Evolutionary conservation across 1,139 yeast species (phyloP).

Genomic region (Diutina scorzettiae): DNA sequence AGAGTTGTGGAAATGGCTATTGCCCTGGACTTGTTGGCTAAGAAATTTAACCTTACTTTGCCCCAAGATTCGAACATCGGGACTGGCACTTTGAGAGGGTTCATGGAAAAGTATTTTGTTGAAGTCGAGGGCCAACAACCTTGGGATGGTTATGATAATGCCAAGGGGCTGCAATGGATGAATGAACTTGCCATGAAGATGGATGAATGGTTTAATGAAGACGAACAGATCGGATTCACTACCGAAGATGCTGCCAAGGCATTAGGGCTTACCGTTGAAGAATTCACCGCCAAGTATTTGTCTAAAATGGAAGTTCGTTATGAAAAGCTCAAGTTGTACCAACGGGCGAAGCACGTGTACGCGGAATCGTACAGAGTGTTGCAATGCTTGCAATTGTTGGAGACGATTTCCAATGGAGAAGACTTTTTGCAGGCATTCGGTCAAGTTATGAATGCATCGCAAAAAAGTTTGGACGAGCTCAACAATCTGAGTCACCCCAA

Average conservation of each 20-base stretch:
- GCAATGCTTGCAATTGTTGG: slow-evolving; percentile 32
- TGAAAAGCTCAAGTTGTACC: slow-evolving; percentile 41
- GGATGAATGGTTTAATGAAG: slow-evolving; percentile 21
- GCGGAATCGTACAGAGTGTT: slow-evolving; percentile 53
- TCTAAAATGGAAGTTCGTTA: slow-evolving; percentile 46
- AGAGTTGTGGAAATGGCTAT: slow-evolving; percentile 61
- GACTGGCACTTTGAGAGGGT: slow-evolving; percentile 57
- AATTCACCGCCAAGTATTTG: slow-evolving; percentile 34
- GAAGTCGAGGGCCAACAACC: slow-evolving; percentile 18
- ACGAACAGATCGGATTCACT: slow-evolving; percentile 35
- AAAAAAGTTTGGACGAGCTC: slow-evolving; percentile 34
- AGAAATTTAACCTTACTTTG: slow-evolving; percentile 29
- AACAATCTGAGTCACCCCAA: slow-evolving; percentile 47
- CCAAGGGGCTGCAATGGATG: slow-evolving; percentile 31
- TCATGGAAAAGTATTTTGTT: slow-evolving; percentile 40
- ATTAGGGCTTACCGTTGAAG: slow-evolving; percentile 30
- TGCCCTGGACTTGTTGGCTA: slow-evolving; percentile 48
- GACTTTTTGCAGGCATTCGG: slow-evolving; percentile 36
- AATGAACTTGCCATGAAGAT: slow-evolving; percentile 28
- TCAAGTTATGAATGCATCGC: slow-evolving; percentile 46
- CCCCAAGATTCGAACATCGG: slow-evolving; percentile 43
- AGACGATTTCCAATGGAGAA: slow-evolving; percentile 11
- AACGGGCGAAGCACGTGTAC: slow-evolving; percentile 52
- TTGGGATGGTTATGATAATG: slow-evolving; percentile 39
- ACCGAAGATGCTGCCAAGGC: slow-evolving; percentile 36